These are phyloP conservation scores for Hanseniaspora pseudoguilliermondii DNA, from an alignment of 805 yeast genomes.

Conservation along the genomic window DNA sequence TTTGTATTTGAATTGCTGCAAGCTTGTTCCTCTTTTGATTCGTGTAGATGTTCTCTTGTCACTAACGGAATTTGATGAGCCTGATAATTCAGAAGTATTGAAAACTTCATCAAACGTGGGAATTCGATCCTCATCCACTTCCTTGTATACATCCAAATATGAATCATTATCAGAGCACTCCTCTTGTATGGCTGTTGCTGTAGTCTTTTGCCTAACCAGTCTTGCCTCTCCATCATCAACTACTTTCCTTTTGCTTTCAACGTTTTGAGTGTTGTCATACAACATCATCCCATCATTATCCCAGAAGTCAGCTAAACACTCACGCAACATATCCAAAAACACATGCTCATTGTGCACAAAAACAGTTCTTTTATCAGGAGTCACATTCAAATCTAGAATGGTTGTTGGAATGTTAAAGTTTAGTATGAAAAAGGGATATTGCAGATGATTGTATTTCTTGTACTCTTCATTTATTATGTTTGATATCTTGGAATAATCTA, in stretches of 20 bases:
- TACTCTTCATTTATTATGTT: slow-evolving; percentile 63
- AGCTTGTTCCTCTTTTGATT: neutral
- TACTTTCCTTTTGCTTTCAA: neutral
- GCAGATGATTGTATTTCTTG: slow-evolving; percentile 55
- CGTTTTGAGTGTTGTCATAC: slow-evolving; percentile 18
- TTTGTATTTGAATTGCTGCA: neutral
- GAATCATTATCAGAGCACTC: neutral
- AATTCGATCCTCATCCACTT: neutral
- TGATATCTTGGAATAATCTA: slow-evolving; percentile 39
- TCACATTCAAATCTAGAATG: slow-evolving; percentile 68
- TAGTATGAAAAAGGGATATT: slow-evolving; percentile 56
- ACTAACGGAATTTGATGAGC: neutral
- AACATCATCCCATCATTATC: slow-evolving; percentile 28
- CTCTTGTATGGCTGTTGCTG: neutral
- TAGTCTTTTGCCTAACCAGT: neutral
- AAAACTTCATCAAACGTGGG: neutral
- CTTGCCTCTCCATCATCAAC: slow-evolving; percentile 2
- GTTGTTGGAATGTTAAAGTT: slow-evolving; percentile 43
- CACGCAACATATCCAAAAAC: slow-evolving; percentile 44
- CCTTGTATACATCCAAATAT: neutral
- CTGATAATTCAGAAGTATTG: neutral
- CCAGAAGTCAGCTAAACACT: slow-evolving; percentile 38
- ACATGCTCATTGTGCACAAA: slow-evolving; percentile 52
- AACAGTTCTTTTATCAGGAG: slow-evolving; percentile 78
- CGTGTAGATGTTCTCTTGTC: neutral